Conservation (phyloP, 2,329 filamentous ascomycete species). For the Colletotrichum sp. region DNA sequence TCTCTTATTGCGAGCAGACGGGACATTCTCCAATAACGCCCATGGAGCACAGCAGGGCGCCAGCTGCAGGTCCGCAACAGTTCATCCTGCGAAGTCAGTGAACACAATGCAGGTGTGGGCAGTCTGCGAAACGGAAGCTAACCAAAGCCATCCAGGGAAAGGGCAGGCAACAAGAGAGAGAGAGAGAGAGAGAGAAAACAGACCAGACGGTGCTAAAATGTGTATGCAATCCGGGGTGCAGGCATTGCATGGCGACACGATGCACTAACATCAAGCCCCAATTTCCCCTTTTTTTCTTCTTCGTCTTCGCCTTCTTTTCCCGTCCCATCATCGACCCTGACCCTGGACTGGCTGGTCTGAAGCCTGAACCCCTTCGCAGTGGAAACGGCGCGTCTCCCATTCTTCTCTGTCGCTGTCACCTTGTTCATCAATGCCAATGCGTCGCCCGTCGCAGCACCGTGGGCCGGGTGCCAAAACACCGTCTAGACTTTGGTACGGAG, state of each 20-base stretch:
- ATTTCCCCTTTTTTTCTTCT: slow-evolving; percentile 11
- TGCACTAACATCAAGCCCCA: slow-evolving; percentile 2
- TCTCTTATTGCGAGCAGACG: neutral
- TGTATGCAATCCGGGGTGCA: neutral
- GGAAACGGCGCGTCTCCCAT: neutral
- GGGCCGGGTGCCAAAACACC: neutral
- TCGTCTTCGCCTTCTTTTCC: neutral
- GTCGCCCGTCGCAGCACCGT: neutral
- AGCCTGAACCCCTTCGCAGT: neutral
- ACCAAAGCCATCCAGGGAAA: neutral
- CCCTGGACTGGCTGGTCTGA: neutral
- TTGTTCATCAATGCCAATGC: slow-evolving; percentile 2
- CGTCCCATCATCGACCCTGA: neutral
- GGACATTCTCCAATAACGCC: neutral
- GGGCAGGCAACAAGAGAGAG: neutral
- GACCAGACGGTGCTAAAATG: neutral
- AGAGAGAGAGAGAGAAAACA: neutral
- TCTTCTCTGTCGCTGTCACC: slow-evolving; percentile 13
- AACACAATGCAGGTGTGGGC: neutral
- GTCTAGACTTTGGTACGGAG: neutral
- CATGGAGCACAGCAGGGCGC: neutral
- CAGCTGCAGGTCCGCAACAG: neutral
- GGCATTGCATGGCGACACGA: slow-evolving; percentile 1
- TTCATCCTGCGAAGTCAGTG: neutral
- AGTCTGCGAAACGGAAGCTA: neutral